Conservation (phyloP, 495 filamentous ascomycete genomes). For the Xanthoparmelia taractica region DNA sequence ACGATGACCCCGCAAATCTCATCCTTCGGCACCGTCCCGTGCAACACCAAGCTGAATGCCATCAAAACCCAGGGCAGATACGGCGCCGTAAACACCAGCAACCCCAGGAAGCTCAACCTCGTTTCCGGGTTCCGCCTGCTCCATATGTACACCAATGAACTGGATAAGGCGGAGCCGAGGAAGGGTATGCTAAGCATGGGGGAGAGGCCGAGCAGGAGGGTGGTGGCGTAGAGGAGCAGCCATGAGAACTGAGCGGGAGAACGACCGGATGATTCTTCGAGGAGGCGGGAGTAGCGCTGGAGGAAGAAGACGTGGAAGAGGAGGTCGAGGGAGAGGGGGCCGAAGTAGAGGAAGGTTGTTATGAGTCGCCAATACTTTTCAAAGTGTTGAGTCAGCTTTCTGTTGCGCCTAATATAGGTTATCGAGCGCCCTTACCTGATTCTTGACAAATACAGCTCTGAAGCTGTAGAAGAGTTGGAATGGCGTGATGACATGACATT, state of each 20-base stretch:
- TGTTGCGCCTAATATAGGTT: neutral
- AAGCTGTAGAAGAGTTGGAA: slow-evolving; percentile 98
- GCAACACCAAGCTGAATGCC: slow-evolving; percentile 76
- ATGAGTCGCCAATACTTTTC: slow-evolving; percentile 87
- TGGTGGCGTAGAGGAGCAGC: slow-evolving; percentile 78
- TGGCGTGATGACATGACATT: slow-evolving; percentile 82
- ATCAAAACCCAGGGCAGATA: slow-evolving; percentile 97
- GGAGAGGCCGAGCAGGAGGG: slow-evolving; percentile 68
- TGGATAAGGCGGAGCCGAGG: slow-evolving; percentile 81
- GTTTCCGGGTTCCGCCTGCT: slow-evolving; percentile 89
- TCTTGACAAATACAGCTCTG: slow-evolving; percentile 79
- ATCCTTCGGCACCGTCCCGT: slow-evolving; percentile 84
- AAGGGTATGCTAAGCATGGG: slow-evolving; percentile 82
- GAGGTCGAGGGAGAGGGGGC: slow-evolving; percentile 85
- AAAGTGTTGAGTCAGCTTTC: neutral
- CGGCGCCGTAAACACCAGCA: slow-evolving; percentile 86
- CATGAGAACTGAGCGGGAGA: slow-evolving; percentile 91
- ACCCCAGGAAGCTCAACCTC: slow-evolving; percentile 78
- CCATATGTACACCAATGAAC: slow-evolving; percentile 97
- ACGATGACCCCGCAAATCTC: slow-evolving; percentile 90
- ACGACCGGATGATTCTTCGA: slow-evolving; percentile 86
- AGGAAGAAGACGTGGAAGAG: slow-evolving; percentile 99
- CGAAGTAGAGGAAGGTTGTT: slow-evolving; percentile 95
- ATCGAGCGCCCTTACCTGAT: slow-evolving; percentile 53
- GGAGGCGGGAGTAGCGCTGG: slow-evolving; percentile 87